These are phyloP conservation scores for Pulveroboletus sp. DNA, from an alignment of 1,284 basidiomycete genomes.

Conservation along the genomic window DNA sequence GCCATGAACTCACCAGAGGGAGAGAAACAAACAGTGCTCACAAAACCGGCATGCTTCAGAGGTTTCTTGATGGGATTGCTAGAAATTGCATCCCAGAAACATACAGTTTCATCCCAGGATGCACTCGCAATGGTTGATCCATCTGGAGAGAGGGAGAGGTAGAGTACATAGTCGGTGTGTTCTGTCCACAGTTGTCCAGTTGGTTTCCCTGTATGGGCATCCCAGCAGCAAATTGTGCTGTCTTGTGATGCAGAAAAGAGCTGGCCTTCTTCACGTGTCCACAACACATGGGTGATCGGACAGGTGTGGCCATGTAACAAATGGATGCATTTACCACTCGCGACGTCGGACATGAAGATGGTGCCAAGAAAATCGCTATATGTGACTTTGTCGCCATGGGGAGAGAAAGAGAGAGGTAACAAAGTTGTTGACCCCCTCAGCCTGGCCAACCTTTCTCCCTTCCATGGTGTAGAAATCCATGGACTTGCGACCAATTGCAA, in stretches of 20 bases:
- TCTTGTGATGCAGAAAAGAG: background rate
- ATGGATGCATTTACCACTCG: too few relatives aligned
- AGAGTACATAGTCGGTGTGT: background rate
- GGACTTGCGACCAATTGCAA: rapidly evolving
- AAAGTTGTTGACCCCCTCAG: too few relatives aligned
- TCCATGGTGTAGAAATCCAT: background rate
- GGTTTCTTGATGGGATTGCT: background rate
- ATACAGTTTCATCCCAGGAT: conserved; percentile 1
- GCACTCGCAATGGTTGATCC: conserved; percentile 5
- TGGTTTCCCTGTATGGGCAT: background rate
- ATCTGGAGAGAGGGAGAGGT: background rate
- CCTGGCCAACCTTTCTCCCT: too few relatives aligned
- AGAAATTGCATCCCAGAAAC: conserved; percentile 11
- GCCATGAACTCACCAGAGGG: too few relatives aligned
- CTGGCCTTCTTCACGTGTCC: too few relatives aligned
- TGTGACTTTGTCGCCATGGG: conserved; percentile 2
- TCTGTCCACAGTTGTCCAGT: background rate
- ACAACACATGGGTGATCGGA: background rate
- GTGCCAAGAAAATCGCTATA: background rate
- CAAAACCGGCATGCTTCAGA: too few relatives aligned
- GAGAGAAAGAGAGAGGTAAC: conserved; percentile 7
- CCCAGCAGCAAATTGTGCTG: conserved; percentile 12
- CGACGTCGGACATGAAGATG: too few relatives aligned
- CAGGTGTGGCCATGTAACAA: background rate
- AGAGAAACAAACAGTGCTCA: too few relatives aligned